Evolutionary conservation across 2,329 filamentous ascomycete species (phyloP), one percentile per base, ranked within the genome.

Genomic region (Epichloe uncinata): DNA sequence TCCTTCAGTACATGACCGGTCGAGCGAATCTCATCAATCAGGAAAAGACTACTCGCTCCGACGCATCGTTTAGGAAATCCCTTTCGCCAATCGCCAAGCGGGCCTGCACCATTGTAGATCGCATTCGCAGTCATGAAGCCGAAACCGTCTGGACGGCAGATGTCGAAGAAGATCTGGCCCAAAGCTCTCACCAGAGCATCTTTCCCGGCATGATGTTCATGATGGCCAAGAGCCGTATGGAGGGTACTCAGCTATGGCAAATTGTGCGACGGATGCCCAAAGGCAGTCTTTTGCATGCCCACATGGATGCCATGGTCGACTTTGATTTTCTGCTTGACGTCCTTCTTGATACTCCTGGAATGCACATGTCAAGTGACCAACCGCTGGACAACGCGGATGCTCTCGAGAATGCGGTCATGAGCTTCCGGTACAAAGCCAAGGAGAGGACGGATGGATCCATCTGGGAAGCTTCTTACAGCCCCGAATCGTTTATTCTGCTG

Each of bases 181-280:
- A 78, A 55, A 69, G 79, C 50, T 70, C 67, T n/a, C 65, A 80
- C 57, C 75, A 79, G 53, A 79, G 81, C 56, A 71, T 91, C 47
- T 87, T 85, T 62, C 88, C 88, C 0, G 90, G 90, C 11, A 95
- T 95, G 84, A 93, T 95, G 85, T 96, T 95, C 67, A 82, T 79
- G 36, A 74, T 91, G 36, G 88, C 88, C 57, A 91, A 89, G 66
- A 78, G 82, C n/a, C 79, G 81, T 37, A 94, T 95, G 80, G 87
- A 95, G 66, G 74, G 74, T 57, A 95, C 87, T 13, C 82, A 82
- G 60, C 73, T 96, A 22, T 97, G 88, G 88, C 76, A 81, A 55
- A 93, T 96, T 58, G 77, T 95, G 15, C 78, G 82, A 52, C 77
- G 73, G 55, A 88, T 97, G 85, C 91, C 91, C 30, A 97, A 97